Evolutionary conservation across 192 early-diverging fungal genomes (phyloP).

Genomic region (Rhizoclosmatium sp.): DNA sequence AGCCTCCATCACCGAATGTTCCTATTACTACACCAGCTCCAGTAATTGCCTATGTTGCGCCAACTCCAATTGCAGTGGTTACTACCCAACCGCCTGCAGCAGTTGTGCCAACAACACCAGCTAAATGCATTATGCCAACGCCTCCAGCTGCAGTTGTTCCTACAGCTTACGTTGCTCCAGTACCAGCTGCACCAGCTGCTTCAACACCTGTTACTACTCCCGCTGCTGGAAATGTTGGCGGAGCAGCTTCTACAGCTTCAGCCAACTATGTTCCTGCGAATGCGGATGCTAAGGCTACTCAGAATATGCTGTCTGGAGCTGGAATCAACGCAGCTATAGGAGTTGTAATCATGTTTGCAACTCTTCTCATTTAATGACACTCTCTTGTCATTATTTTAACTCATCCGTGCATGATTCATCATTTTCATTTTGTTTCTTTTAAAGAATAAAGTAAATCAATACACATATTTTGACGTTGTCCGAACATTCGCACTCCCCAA

Average conservation of each 20-base stretch:
- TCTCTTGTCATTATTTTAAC: too few relatives aligned
- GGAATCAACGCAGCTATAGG: not conserved
- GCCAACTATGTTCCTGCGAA: not conserved
- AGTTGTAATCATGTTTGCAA: not conserved
- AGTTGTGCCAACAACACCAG: not conserved
- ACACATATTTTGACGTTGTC: too few relatives aligned
- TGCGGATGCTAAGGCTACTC: not conserved
- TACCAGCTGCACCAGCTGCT: not conserved
- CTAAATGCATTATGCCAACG: not conserved
- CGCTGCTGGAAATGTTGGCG: not conserved
- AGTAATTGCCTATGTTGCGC: not conserved
- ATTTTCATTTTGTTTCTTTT: too few relatives aligned
- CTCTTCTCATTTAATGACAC: not conserved
- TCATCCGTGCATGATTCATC: too few relatives aligned
- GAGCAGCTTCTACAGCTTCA: not conserved
- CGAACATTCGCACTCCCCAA: too few relatives aligned
- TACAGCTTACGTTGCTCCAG: not conserved
- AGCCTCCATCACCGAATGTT: not conserved
- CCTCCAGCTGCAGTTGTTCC: constrained; percentile 2
- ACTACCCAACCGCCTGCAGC: not conserved
- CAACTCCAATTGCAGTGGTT: not conserved
- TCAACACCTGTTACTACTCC: not conserved
- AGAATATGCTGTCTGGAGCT: not conserved
- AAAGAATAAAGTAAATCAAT: too few relatives aligned
- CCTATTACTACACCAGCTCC: not conserved